phyloP scores from a whole-genome alignment of 768 basidiomycete genomes.

The Leccinellum albellum region DNA sequence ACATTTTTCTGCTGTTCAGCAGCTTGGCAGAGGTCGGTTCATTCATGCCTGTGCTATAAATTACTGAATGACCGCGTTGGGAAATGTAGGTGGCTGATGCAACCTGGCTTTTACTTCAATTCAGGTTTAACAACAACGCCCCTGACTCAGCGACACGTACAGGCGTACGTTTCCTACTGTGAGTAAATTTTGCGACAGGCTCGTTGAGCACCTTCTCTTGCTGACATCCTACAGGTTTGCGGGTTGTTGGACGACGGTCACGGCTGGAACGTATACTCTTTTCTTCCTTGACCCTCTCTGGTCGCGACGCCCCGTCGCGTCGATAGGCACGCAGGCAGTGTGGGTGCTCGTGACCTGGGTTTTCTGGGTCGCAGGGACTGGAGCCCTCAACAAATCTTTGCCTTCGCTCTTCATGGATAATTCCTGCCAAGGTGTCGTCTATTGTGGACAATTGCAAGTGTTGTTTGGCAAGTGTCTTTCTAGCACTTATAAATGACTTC shows the following conservation, averaged over 20 bases:
- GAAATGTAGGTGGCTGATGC: conserved; percentile 45
- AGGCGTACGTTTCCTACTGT: conserved; percentile 50
- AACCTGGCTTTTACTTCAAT: conserved; percentile 59
- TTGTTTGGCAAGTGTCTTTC: conserved; percentile 43
- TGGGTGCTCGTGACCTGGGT: conserved; percentile 60
- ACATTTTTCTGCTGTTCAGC: conserved; percentile 46
- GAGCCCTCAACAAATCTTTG: conserved; percentile 46
- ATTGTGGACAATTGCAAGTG: conserved; percentile 54
- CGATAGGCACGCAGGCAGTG: conserved; percentile 55
- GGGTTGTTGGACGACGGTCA: conserved; percentile 58
- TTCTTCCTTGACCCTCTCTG: conserved; percentile 59
- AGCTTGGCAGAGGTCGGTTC: conserved; percentile 45
- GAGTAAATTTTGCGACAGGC: conserved; percentile 16
- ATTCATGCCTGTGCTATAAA: background rate
- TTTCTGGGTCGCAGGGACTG: conserved; percentile 57
- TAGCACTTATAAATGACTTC: too few species aligned
- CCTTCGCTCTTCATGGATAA: conserved; percentile 40
- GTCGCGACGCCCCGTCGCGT: conserved; percentile 50
- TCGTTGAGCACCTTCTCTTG: background rate
- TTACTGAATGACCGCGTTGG: conserved; percentile 1
- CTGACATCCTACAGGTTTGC: conserved; percentile 41
- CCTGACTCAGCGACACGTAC: conserved; percentile 44
- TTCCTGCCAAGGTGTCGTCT: conserved; percentile 41
- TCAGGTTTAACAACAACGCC: conserved; percentile 48
- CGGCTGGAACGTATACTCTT: conserved; percentile 49